Evolutionary conservation across 306 rosid genomes (phyloP), one percentile per base, ranked within the genome.

Genomic region (Citrullus colocynthis): DNA sequence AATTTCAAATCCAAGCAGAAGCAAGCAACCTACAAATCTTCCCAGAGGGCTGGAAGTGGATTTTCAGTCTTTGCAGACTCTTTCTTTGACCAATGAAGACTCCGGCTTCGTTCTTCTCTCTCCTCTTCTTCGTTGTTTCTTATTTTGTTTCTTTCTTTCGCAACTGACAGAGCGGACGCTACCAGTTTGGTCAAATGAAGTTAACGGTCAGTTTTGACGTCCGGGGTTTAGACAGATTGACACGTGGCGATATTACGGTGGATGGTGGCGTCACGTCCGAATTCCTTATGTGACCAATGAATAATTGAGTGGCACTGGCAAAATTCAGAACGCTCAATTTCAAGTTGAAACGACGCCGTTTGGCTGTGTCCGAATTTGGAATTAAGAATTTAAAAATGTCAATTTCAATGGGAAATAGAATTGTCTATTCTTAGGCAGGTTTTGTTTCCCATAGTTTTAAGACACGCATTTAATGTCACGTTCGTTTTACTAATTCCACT

Each of bases 121-220:
- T 48, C 30, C 54, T 66, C 36, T 60, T 60, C 77, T 76, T 56
- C 76, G 73, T 76, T 71, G 74, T 16, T 81, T 58, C 64, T 54
- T 45, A 17, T 12, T 62, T 61, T 24, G 4, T 57, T 18, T 54
- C 67, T 62, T 62, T 57, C 62, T 21, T 57, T 62, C 67, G 10
- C 44, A 72, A 48, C 56, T 82, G 78, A 75, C 56, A 62, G 77
- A 17, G 78, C 86, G 90, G 90, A 84, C 86, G 82, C 84, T 81
- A 83, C 67, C 10, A 0, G 80, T 42, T 81, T 71, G 80, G 76
- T 85, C 65, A 57, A 88, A 73, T 76, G 5, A 34, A 78, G 88
- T 85, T 85, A 57, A 80, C 83, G 69, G 83, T 56, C 63, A 74
- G 87, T 84, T 85, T 83, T 85, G 74, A 76, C 79, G 83, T 89